Evolutionary conservation across 306 rosid species (phyloP).

Genomic region (Abrus precatorius): DNA sequence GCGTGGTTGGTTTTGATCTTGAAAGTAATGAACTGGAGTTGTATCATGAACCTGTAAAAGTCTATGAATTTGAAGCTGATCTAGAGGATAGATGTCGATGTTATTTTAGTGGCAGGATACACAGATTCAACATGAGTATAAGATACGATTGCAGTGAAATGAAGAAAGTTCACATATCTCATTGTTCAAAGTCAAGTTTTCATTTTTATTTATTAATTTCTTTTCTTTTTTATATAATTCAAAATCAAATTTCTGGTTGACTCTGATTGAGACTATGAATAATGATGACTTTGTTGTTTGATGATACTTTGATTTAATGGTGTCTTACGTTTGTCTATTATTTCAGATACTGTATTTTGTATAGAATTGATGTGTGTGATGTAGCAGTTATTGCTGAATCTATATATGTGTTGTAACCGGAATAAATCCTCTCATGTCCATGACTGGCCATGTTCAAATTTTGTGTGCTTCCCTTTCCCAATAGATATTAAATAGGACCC

Average conservation of each 20-base stretch:
- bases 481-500: background rate
- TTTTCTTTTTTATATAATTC: background rate
- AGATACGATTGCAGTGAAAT: background rate
- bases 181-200: background rate
- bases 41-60: slow-evolving; percentile 50
- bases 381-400: slow-evolving; percentile 5
- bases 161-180: slow-evolving; percentile 4
- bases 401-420: background rate
- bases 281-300: slow-evolving; percentile 4
- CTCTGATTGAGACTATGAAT: background rate
- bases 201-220: background rate
- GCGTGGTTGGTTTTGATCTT: slow-evolving; percentile 35
- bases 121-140: too few species aligned
- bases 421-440: background rate
- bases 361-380: slow-evolving; percentile 11
- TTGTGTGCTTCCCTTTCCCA: background rate
- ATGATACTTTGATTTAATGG: background rate
- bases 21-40: slow-evolving; percentile 46
- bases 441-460: background rate
- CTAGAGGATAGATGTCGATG: background rate
- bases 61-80: slow-evolving; percentile 48
- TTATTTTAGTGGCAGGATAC: background rate
- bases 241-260: background rate
- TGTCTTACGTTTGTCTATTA: background rate
- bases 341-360: background rate